Evolutionary conservation across 1,284 basidiomycete species (phyloP).

Genomic region (Malassezia nana): DNA sequence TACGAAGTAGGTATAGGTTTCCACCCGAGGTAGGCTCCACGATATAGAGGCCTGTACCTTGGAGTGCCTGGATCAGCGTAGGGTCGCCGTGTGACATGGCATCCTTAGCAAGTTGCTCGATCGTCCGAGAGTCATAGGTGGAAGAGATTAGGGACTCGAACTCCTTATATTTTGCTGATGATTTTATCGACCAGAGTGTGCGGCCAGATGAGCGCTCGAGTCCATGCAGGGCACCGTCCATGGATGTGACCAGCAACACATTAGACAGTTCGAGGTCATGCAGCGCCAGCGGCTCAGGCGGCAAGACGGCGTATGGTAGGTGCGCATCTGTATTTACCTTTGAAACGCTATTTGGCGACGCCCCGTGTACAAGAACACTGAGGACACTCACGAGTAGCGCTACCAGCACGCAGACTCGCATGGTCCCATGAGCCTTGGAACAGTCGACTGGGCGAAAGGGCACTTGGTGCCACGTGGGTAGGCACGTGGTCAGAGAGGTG

Average conservation of each 20-base stretch:
- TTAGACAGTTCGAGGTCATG: slow-evolving; percentile 59
- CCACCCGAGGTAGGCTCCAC: slow-evolving; percentile 76
- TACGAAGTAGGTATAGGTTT: slow-evolving; percentile 66
- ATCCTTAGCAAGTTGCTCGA: slow-evolving; percentile 31
- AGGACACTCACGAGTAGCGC: background rate
- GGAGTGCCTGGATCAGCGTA: slow-evolving; percentile 50
- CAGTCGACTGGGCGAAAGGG: background rate
- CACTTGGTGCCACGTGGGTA: background rate
- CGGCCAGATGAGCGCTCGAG: slow-evolving; percentile 66
- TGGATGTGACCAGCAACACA: slow-evolving; percentile 69
- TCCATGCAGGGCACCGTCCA: slow-evolving; percentile 83
- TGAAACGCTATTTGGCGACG: background rate
- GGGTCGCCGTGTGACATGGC: slow-evolving; percentile 5
- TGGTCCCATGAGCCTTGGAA: background rate
- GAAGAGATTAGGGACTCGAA: slow-evolving; percentile 32
- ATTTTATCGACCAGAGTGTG: slow-evolving; percentile 28
- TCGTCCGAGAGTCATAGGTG: slow-evolving; percentile 30
- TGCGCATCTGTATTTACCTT: background rate
- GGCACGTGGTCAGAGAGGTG: background rate
- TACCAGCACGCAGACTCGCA: slow-evolving; percentile 5
- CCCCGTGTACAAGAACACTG: background rate
- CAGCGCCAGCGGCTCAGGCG: background rate
- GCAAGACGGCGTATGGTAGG: slow-evolving; percentile 10
- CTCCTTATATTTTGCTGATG: background rate
- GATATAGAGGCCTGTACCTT: slow-evolving; percentile 66